Percentiles rank a stretch among this genome's conserved stretches.
Conservation (phyloP, 345 rosid species). For the Linum trigynum region DNA sequence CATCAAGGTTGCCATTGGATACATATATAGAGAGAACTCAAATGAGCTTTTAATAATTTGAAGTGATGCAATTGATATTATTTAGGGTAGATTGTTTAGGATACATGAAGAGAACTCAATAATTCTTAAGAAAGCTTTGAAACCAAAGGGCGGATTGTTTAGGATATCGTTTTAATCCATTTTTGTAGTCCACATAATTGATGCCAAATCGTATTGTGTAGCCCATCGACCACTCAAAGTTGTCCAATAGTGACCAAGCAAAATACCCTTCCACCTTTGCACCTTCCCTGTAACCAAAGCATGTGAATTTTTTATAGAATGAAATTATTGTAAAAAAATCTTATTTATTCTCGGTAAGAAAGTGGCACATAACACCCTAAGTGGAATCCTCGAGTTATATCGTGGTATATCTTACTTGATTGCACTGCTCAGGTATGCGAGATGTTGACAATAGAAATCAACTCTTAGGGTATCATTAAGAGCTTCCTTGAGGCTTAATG, state of each 20-base stretch:
- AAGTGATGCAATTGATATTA: too few relatives aligned
- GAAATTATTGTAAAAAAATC: too few relatives aligned
- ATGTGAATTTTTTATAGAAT: too few relatives aligned
- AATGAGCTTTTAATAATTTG: too few relatives aligned
- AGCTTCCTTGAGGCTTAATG: neutral
- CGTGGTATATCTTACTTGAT: constrained; percentile 4
- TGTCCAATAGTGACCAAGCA: constrained; percentile 45
- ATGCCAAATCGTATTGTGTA: constrained; percentile 30
- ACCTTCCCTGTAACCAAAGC: neutral
- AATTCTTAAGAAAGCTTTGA: too few relatives aligned
- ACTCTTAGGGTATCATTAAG: constrained; percentile 6
- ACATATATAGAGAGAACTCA: too few relatives aligned
- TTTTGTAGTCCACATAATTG: constrained; percentile 30
- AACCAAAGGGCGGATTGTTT: constrained; percentile 4
- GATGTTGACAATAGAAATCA: neutral
- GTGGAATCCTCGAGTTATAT: too few relatives aligned
- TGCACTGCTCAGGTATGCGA: constrained; percentile 4
- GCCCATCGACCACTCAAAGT: constrained; percentile 33
- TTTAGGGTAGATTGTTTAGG: too few relatives aligned
- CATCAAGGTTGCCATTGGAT: too few relatives aligned
- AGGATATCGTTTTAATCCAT: constrained; percentile 31
- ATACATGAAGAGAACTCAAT: too few relatives aligned
- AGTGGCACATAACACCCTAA: too few relatives aligned
- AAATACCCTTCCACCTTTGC: constrained; percentile 24
- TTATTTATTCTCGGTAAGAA: too few relatives aligned